These are phyloP conservation scores for Novakomyces olei DNA, from an alignment of 805 yeast species.

Conservation along the genomic window DNA sequence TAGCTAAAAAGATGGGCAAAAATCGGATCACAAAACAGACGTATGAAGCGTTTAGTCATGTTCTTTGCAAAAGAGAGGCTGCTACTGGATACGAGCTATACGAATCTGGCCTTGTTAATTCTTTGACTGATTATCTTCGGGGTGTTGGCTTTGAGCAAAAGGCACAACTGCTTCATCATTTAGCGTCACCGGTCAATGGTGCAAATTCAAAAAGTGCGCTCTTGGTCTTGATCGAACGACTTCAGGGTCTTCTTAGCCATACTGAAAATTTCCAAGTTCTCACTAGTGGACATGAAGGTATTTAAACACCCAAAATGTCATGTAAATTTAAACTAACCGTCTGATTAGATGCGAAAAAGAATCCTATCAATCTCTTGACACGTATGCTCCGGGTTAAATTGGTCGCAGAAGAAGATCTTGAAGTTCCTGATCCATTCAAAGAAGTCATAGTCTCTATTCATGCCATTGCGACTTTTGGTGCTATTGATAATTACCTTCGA, in stretches of 20 bases:
- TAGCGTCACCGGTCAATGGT: too few species aligned
- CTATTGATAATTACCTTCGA: slow-evolving; percentile 24
- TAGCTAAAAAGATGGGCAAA: too few species aligned
- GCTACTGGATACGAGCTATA: slow-evolving; percentile 59
- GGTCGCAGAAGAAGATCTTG: slow-evolving; percentile 17
- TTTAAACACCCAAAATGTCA: background rate
- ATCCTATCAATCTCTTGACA: slow-evolving; percentile 12
- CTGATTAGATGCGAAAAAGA: slow-evolving; percentile 4
- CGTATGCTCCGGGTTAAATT: slow-evolving; percentile 40
- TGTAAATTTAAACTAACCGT: slow-evolving; percentile 5
- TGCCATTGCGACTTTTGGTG: slow-evolving; percentile 29
- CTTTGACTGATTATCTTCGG: too few species aligned
- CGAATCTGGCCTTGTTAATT: slow-evolving; percentile 38
- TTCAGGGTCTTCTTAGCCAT: slow-evolving; percentile 55
- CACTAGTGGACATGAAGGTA: slow-evolving; percentile 20
- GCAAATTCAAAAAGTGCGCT: too few species aligned
- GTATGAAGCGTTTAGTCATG: too few species aligned
- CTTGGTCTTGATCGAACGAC: slow-evolving; percentile 27
- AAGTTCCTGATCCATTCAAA: slow-evolving; percentile 11
- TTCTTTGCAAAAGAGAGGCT: too few species aligned
- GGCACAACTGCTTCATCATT: too few species aligned
- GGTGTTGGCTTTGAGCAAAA: too few species aligned
- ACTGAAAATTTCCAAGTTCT: slow-evolving; percentile 50
- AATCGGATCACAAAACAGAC: too few species aligned
- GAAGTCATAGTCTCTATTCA: slow-evolving; percentile 23